Conservation (phyloP, 2,329 filamentous ascomycete species). For the Colletotrichum magnum region DNA sequence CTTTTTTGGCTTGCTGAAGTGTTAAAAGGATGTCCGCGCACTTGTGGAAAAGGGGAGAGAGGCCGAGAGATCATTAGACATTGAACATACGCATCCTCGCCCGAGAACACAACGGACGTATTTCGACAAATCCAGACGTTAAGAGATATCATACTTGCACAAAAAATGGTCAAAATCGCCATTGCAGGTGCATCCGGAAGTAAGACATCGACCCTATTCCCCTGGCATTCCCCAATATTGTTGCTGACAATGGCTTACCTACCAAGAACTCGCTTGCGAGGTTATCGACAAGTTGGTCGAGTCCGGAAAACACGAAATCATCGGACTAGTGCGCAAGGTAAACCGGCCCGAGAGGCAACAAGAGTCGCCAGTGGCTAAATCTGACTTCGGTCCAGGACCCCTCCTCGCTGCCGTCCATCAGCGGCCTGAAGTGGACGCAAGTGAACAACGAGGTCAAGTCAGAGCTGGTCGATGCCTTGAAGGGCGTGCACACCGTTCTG, state of each 20-base stretch:
- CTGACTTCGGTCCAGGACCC: constrained; percentile 37
- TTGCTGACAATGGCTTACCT: background rate
- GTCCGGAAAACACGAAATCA: constrained; percentile 42
- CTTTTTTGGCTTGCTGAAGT: too few species aligned
- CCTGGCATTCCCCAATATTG: background rate
- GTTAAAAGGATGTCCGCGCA: too few species aligned
- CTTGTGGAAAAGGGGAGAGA: too few species aligned
- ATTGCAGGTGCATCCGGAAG: constrained; percentile 32
- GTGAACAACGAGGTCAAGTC: constrained; percentile 60
- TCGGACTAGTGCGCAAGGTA: constrained; percentile 47
- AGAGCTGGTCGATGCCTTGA: constrained; percentile 54
- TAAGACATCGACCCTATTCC: background rate
- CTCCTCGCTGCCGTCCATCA: constrained; percentile 29
- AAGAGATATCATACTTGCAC: too few species aligned
- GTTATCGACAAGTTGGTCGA: constrained; percentile 42
- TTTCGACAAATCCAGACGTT: too few species aligned
- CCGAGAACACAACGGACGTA: too few species aligned
- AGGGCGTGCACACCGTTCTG: constrained; percentile 65
- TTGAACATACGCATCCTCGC: too few species aligned
- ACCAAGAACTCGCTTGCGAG: constrained; percentile 41
- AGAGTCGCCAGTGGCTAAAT: background rate
- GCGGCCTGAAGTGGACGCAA: constrained; percentile 55
- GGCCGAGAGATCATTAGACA: too few species aligned
- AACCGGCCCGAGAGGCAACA: too few species aligned
- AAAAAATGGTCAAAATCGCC: too few species aligned